Evolutionary conservation across 192 early-diverging fungal species (phyloP), one percentile per base, ranked within the genome.

Genomic region (Coemansia sp.): DNA sequence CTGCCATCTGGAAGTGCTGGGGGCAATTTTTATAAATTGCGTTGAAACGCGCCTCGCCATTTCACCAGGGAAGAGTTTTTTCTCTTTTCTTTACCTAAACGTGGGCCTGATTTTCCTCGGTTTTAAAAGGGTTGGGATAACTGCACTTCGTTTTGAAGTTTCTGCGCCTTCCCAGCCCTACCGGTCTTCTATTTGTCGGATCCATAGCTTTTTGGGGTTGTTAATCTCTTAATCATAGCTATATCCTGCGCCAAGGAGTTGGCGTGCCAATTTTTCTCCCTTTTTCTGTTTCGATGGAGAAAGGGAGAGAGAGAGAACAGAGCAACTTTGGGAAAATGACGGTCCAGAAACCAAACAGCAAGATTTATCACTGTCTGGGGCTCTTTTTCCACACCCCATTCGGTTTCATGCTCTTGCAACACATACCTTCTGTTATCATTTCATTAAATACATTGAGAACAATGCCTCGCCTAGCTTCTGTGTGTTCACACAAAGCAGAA

Each of bases 381-480:
- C 41, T 25, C 7, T 7, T 56, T 25, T 20, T 41, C 32, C 63
- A 41, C 62, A 60, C 64, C 49, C 51, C 61, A 39, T 51, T 40
- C 41, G 61, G 71, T 68, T 82, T 82, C 79, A 82, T 77, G 74
- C 71, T 63, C 71, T 61, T 71, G 74, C 64, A n/a, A 82, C 79
- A 45, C 43, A 81, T 68, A 53, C 4, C 22, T 55, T 63, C 5
- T 39, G 44, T 61, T 64, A 13, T 45, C 43, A 25, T 25, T 25
- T 25, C 25, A 25, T 25, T 25, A 25, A 25, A 25, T 25, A 25
- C 25, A 25, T 25, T 2, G 25, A 25, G 25, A 25, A 25, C 25
- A 25, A 25, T 25, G 25, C 25, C 25, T 25, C 25, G 2, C 25
- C 2, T 25, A 25, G 2, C 25, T 25, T 2, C 1, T 25, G 25